Percentiles rank a stretch among this genome's conserved stretches.
phyloP scores from a whole-genome alignment of 305 asterid genomes.

The Fraxinus greggii region DNA sequence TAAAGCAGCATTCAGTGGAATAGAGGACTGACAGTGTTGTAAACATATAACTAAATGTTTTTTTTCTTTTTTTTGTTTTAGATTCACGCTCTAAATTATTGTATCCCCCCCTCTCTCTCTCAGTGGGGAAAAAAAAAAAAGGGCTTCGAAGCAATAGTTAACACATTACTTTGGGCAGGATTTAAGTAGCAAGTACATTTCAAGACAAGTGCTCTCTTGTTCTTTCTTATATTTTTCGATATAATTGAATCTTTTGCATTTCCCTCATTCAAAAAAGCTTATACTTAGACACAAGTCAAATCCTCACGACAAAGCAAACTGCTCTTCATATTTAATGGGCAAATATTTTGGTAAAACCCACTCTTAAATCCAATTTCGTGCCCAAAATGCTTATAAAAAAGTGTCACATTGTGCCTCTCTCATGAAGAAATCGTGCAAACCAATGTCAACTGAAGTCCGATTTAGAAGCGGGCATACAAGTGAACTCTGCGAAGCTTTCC shows the following conservation, averaged over 20 bases:
- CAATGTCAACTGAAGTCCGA: background rate
- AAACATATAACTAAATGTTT: background rate
- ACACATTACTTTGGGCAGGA: background rate
- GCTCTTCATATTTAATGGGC: background rate
- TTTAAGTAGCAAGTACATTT: background rate
- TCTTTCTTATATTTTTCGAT: background rate
- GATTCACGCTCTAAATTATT: background rate
- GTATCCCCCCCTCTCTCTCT: background rate
- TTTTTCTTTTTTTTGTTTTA: background rate
- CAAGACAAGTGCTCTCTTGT: background rate
- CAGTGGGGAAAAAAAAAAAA: background rate
- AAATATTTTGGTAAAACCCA: background rate
- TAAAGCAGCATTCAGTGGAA: conserved; percentile 8
- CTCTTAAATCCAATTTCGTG: background rate
- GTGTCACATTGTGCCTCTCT: background rate
- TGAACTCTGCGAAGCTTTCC: background rate
- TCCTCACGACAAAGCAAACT: background rate
- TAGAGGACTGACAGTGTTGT: conserved; percentile 12
- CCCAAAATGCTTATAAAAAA: background rate
- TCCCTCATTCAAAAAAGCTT: background rate
- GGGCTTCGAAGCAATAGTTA: background rate
- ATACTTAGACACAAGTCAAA: background rate
- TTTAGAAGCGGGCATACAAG: background rate
- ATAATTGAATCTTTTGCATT: background rate
- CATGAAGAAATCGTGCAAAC: background rate